These are phyloP conservation scores for Mycena filopes DNA, from an alignment of 768 basidiomycete species.

Conservation along the genomic window DNA sequence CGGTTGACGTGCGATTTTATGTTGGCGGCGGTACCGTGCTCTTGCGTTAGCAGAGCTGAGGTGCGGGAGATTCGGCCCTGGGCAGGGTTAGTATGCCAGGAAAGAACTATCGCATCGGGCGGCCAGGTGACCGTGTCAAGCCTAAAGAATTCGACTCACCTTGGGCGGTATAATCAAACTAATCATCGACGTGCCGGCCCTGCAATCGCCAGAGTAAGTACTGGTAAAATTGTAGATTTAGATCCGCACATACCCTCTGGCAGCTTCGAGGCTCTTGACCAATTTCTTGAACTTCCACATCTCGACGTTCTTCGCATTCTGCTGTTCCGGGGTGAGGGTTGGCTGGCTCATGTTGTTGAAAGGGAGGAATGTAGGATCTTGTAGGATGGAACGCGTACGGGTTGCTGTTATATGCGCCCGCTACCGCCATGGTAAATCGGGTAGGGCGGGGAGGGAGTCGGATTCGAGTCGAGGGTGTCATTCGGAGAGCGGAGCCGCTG, in stretches of 20 bases:
- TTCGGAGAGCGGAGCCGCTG: too few relatives aligned
- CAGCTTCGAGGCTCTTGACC: constrained; percentile 96
- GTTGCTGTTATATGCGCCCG: too few relatives aligned
- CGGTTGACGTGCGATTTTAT: constrained; percentile 99
- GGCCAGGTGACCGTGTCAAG: too few relatives aligned
- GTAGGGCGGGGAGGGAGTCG: too few relatives aligned
- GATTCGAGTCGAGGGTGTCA: too few relatives aligned
- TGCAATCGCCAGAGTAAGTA: constrained; percentile 44
- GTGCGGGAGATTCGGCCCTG: constrained; percentile 95
- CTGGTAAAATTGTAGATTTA: constrained; percentile 37
- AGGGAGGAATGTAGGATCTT: too few relatives aligned
- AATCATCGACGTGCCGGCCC: constrained; percentile 99
- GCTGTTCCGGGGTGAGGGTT: too few relatives aligned
- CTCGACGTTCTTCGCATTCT: constrained; percentile 96
- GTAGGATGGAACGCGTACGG: too few relatives aligned
- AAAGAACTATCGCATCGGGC: too few relatives aligned
- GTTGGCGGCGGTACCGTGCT: constrained; percentile 99
- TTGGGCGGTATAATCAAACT: constrained; percentile 97
- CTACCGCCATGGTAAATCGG: too few relatives aligned
- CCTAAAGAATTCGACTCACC: constrained; percentile 62
- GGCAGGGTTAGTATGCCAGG: too few relatives aligned
- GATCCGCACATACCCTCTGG: constrained; percentile 73
- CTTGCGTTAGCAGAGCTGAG: constrained; percentile 96
- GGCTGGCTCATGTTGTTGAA: too few relatives aligned
- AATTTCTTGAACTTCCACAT: constrained; percentile 99